Percentiles rank a stretch among this genome's conserved stretches.
Evolutionary conservation across 345 rosid species (phyloP).

Genomic region (Citrus inodora): DNA sequence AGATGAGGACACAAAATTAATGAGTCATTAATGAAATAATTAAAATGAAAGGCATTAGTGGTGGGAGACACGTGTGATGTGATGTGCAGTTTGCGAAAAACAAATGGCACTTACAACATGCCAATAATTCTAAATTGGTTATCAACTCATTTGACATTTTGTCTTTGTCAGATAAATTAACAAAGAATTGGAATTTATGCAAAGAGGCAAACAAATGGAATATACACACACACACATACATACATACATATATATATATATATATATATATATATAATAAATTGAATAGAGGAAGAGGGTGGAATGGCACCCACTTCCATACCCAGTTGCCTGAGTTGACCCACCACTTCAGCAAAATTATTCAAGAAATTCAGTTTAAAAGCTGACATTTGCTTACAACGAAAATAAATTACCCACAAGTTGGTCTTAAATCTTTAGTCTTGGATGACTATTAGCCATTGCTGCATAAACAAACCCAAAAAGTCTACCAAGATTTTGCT

Average conservation of each 20-base stretch:
- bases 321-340: conserved; percentile 18
- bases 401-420: background rate
- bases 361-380: background rate
- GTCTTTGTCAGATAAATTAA: background rate
- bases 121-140: background rate
- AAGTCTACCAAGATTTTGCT: background rate
- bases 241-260: too few species aligned
- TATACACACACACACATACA: too few species aligned
- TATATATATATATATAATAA: too few species aligned
- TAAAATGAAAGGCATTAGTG: background rate
- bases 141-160: background rate
- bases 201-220: background rate
- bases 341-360: conserved; percentile 7
- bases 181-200: background rate
- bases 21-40: background rate
- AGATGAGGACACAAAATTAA: background rate
- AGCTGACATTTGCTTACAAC: background rate
- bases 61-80: background rate
- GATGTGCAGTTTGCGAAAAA: background rate
- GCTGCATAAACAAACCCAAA: background rate
- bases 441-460: background rate
- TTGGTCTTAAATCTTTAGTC: background rate
- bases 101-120: background rate
- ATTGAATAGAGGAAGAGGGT: too few species aligned
- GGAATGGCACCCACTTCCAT: background rate